Base-by-base conservation (phyloP, 768 basidiomycete genomes). In the Ramaria sp. region DNA sequence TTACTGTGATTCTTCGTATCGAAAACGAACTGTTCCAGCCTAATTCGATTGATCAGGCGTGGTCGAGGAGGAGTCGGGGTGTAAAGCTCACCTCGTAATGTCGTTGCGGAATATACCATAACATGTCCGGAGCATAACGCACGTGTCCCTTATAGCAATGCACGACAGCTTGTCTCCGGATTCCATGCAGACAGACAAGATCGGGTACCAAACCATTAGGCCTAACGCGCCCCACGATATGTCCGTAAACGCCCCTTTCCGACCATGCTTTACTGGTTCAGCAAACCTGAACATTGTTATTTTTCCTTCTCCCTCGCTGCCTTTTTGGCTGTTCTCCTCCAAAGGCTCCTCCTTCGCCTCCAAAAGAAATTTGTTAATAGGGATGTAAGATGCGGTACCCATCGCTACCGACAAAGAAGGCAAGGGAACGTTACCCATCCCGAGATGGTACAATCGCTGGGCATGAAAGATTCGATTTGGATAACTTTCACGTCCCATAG, bases 1-100 rank as follows among this genome's bases (percentile, higher is more conserved):
- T 20, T 50, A 11, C 11, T 13, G 1, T 46, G 48, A 13, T 57
- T 57, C 27, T 12, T 7, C 4, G 20, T 19, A n/a, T 57, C 55
- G 34, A 57, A 57, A 1, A 57, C 55, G 45, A 57, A 57, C 37
- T 57, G 55, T 24, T 57, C 55, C 19, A 57, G 55, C 37, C 55
- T 57, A 33, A 11, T 4, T 33, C 20, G 17, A n/a, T 24, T 7
- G 27, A 46, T 13, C 24, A 15, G 22, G 45, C 4, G 4, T 19
- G 15, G 27, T 13, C 42, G 17, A 9, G 43, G 10, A 41, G 17
- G n/a, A n/a, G n/a, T n/a, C 4, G 24, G 6, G 22, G 27, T 20
- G 17, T 42, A 37, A 38, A 19, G 38, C 31, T 38, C 31, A 50
- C 55, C 47, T 57, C 13, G 55, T 57, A n/a, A 39, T 57, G 42